Evolutionary conservation across 768 basidiomycete genomes (phyloP), one percentile per base, ranked within the genome.

Genomic region (Pleurotus sapidus): DNA sequence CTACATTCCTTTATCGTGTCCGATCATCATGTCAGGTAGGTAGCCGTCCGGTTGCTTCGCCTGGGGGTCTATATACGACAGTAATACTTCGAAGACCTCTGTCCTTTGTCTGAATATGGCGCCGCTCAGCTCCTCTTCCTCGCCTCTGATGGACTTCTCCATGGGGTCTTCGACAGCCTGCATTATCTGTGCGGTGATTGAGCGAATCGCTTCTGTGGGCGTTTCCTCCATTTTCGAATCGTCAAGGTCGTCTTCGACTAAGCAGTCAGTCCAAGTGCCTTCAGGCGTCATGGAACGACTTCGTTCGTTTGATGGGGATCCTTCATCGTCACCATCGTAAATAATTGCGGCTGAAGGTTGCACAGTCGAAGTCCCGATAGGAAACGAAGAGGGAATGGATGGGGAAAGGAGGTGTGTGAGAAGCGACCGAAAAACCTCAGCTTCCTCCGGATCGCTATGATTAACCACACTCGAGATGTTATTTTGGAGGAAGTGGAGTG

Each of bases 391-490:
- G 18, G 59, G 42, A 15, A 25, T 59, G 7, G 73, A 48, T 1
- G 80, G 78, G 1, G 76, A 71, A 9, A 91, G 72, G 3, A 92
- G 75, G 61, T 90, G 79, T 3, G 83, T 78, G 46, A 92, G 79
- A 5, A 93, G 74, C 0, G 82, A 78, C 20, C 88, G 81, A 66
- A 91, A 92, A 5, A 71, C 65, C 40, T 77, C 77, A 0, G 85
- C 77, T 65, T 92, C 89, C 56, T 82, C 78, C 0, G 77, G 63
- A 61, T 87, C 79, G 56, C 70, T 74, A 61, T 91, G 89, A 66
- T 92, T 82, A 15, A 92, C 91, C 3, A 89, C 84, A 1, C 77
- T 77, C 0, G 84, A 84, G 7, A 93, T 87, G 49, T 87, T 79
- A 0, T 76, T 83, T 67, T 87, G 87, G 34, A 93, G 72, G 70